These are phyloP conservation scores for Avicennia marina DNA, from an alignment of 257 asterid species.

Conservation along the genomic window DNA sequence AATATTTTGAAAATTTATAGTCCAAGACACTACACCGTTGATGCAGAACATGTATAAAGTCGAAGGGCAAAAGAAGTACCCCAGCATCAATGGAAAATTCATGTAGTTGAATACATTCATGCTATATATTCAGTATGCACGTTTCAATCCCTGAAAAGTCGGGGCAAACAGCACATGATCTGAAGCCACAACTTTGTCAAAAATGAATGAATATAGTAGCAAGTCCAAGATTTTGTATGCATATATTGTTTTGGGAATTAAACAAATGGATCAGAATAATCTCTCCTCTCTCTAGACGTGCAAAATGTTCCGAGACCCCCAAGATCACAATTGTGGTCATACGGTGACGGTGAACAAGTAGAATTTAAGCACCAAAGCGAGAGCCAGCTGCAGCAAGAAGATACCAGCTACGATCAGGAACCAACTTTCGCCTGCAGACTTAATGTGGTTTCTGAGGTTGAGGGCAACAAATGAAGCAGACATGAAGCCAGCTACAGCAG, in stretches of 20 bases:
- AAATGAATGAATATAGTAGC: conserved; percentile 41
- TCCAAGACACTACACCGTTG: too few relatives aligned
- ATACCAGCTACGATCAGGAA: conserved; percentile 79
- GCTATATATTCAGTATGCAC: conserved; percentile 31
- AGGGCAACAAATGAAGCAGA: conserved; percentile 91
- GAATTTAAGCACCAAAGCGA: conserved; percentile 73
- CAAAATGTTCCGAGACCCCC: conserved; percentile 6
- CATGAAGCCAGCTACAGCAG: conserved; percentile 91
- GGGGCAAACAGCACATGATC: conserved; percentile 22
- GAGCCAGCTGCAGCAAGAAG: conserved; percentile 93
- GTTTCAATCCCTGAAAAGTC: conserved; percentile 17
- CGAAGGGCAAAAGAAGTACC: not conserved
- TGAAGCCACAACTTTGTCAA: conserved; percentile 26
- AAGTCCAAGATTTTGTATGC: conserved; percentile 15
- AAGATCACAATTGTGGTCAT: conserved; percentile 19
- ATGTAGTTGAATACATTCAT: conserved; percentile 4
- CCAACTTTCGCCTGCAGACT: conserved; percentile 98
- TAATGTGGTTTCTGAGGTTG: conserved; percentile 81
- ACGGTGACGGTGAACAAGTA: conserved; percentile 77
- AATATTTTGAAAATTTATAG: too few relatives aligned
- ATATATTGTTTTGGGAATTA: conserved; percentile 7
- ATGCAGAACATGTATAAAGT: not conserved
- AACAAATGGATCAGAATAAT: conserved; percentile 10
- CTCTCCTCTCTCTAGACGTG: conserved; percentile 5
- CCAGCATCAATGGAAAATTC: not conserved